Base-by-base conservation (phyloP, 192 early-diverging fungal species). In the Podila epicladia region DNA sequence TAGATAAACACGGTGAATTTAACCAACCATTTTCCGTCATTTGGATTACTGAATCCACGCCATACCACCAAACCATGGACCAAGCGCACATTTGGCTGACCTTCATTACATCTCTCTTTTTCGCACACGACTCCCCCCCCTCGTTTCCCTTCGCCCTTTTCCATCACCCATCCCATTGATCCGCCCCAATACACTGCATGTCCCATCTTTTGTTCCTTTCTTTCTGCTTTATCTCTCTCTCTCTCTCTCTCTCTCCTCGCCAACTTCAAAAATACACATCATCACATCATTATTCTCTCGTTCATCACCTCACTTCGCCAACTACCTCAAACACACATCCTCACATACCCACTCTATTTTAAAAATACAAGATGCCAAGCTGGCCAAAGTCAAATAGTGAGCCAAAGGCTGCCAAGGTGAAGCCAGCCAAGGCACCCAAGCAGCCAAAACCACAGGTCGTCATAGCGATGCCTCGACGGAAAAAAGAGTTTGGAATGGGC, bases 401-500 rank as follows among this genome's bases (percentile, higher is more conserved):
- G 12, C 35, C 60, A 17, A 67, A 61, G 20, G 33, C 64, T 22
- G 58, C 48, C 33, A 64, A 69, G 51, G 69, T 13, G 5, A 71
- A 63, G 48, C 38, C 62, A 41, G 50, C 62, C 5, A 71, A 78
- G 37, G 49, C 62, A 45, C 57, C 58, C 5, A 71, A 71, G 49
- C 68, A 51, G 48, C 68, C 58, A 29, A 60, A 60, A 62, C 28
- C 68, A 41, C 63, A 60, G 35, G 58, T 66, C 19, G 58, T 71
- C 9, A 78, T 78, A 15, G n/a, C 69, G 5, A 78, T 78, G 75
- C 75, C 75, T 24, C 45, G 69, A 45, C 41, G 58, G 20, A 66
- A 55, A 51, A 62, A 62, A 41, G 75, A 78, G 58, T 71, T 78
- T 71, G 75, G 69, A 2, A 71, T 71, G 64, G 69, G 55, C 19